A percentile compares a stretch with the other conserved stretches of the same genome.
These are phyloP conservation scores for Ascosphaera apis DNA, from an alignment of 2,329 filamentous ascomycete genomes.

Conservation along the genomic window DNA sequence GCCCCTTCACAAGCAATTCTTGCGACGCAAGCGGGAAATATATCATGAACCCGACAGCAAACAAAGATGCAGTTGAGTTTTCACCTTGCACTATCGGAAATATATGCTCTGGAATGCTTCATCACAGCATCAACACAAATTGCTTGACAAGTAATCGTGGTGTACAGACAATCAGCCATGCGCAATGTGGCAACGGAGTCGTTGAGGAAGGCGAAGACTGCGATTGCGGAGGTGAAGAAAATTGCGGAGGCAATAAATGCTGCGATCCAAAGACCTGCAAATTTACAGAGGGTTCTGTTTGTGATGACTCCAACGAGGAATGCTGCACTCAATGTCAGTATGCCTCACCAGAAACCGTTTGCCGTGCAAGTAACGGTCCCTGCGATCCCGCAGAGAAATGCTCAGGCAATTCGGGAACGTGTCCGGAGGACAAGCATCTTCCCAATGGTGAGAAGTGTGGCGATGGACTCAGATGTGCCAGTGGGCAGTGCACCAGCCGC, in stretches of 20 bases:
- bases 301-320: slow-evolving; percentile 33
- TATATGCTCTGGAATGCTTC: slow-evolving; percentile 65
- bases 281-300: slow-evolving; percentile 52
- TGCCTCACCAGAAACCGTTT: slow-evolving; percentile 41
- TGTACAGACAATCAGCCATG: slow-evolving; percentile 57
- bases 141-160: slow-evolving; percentile 75
- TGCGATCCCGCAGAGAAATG: slow-evolving; percentile 80
- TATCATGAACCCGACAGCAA: slow-evolving; percentile 92
- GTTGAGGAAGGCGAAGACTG: slow-evolving; percentile 88
- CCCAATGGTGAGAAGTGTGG: slow-evolving; percentile 54
- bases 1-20: slow-evolving; percentile 41
- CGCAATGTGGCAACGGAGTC: slow-evolving; percentile 88
- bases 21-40: slow-evolving; percentile 61
- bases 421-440: slow-evolving; percentile 48
- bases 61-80: slow-evolving; percentile 48
- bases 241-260: slow-evolving; percentile 55
- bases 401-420: slow-evolving; percentile 45
- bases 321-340: slow-evolving; percentile 24
- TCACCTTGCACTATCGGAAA: slow-evolving; percentile 81
- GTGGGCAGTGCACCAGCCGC: slow-evolving; percentile 82
- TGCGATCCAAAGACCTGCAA: slow-evolving; percentile 74
- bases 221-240: slow-evolving; percentile 61
- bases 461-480: slow-evolving; percentile 48
- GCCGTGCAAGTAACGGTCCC: slow-evolving; percentile 51
- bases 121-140: slow-evolving; percentile 48